Evolutionary conservation across 257 asterid genomes (phyloP), one percentile per base, ranked within the genome.

Genomic region (Penstemon barbatus): DNA sequence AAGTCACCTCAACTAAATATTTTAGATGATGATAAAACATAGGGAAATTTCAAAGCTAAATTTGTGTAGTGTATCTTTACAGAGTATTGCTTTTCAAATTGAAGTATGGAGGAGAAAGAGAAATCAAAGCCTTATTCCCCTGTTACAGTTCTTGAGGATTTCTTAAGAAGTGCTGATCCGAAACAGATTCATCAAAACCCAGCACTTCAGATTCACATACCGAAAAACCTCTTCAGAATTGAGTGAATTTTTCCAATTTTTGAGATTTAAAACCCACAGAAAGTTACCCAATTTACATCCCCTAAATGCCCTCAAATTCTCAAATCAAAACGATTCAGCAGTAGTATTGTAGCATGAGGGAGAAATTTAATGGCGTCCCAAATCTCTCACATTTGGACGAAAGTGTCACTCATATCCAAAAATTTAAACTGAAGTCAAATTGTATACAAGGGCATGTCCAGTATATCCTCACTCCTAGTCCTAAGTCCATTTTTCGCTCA

Each of bases 71-170:
- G 6, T 49, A 67, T 15, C 18, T 15, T 15, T 15, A 15, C 18
- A 15, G 18, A 15, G 18, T 15, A 15, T 60, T 71, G 70, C 64
- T 64, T 61, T 56, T 65, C 64, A 74, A 25, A 25, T 25, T 11
- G 6, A n/a, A 77, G 69, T 18, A 88, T 87, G 99, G 92, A 87
- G 75, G 67, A 73, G 60, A 65, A 56, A 64, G 78, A 81, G 63
- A 82, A 85, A 68, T 81, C 71, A 58, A 84, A 81, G 65, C 70
- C 59, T 54, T 65, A 3, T 73, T 93, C 99, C 13, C 99, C 99
- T 0, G 99, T 88, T 71, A 90, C 99, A 2, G 96, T 93, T 77
- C 95, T 93, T 69, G 95, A 83, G 68, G 96, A 85, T 69, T 93
- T 81, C 70, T 75, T 87, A 50, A 88, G 94, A 71, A 82, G 75